Evolutionary conservation across 2,329 filamentous ascomycete species (phyloP).

Genomic region (Cytospora leucostoma): DNA sequence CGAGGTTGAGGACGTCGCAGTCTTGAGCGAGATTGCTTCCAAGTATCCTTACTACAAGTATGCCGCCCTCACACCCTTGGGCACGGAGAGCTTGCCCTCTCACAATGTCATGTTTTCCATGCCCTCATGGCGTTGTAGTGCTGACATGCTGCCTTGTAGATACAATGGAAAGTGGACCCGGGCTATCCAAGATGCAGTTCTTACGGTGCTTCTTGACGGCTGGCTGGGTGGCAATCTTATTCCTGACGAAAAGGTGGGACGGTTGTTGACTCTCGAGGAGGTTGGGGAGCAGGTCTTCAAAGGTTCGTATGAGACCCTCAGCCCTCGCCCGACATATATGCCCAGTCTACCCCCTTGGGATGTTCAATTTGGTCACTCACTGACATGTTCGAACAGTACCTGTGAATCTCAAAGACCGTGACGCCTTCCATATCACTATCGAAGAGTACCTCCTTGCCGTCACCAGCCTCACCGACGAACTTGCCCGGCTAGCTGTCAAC

Average conservation of each 20-base stretch:
- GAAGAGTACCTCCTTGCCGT: slow-evolving; percentile 94
- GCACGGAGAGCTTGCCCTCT: background rate
- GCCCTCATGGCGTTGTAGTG: background rate
- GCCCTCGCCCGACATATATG: too few species aligned
- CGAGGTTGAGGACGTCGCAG: slow-evolving; percentile 69
- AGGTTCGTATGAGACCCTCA: slow-evolving; percentile 50
- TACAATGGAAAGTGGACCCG: slow-evolving; percentile 86
- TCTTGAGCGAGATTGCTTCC: slow-evolving; percentile 73
- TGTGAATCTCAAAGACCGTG: slow-evolving; percentile 84
- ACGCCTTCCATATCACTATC: slow-evolving; percentile 92
- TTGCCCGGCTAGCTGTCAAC: slow-evolving; percentile 89
- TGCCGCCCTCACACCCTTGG: slow-evolving; percentile 23
- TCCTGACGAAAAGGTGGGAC: slow-evolving; percentile 58
- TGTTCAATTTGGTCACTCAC: slow-evolving; percentile 1
- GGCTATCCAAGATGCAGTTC: slow-evolving; percentile 77
- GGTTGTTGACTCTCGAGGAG: slow-evolving; percentile 84
- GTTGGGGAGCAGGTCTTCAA: slow-evolving; percentile 71
- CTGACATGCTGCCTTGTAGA: slow-evolving; percentile 40
- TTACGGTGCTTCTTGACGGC: slow-evolving; percentile 57
- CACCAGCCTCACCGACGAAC: slow-evolving; percentile 84
- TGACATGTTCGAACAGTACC: slow-evolving; percentile 60
- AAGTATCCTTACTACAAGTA: slow-evolving; percentile 96
- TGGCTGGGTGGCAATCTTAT: slow-evolving; percentile 76
- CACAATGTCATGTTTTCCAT: background rate
- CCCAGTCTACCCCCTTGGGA: too few species aligned